Base-by-base conservation (phyloP, 2,329 filamentous ascomycete genomes). In the Dactylonectria estremocensis region DNA sequence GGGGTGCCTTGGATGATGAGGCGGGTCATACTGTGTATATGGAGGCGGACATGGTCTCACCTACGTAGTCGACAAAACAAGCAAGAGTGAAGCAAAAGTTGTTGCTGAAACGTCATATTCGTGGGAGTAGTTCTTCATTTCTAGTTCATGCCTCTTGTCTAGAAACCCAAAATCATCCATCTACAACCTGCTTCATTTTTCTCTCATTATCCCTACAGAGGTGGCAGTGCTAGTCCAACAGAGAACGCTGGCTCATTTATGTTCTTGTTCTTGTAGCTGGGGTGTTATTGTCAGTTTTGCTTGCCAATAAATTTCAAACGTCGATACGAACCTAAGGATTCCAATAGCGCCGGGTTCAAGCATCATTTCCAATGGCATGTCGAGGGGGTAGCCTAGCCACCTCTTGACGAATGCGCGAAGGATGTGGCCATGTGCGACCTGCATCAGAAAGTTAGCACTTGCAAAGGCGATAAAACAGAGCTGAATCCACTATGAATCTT, bases 371-470 rank as follows among this genome's bases (percentile, higher is more conserved):
- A 85, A 67, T 5, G 77, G 75, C 45, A 80, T 79, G n/a, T 80
- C 81, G 68, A 86, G 68, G 1, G 80, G 73, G 67, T 81, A 82
- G 4, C 77, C 77, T 52, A 86, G 66, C 84, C 84, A 86, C 9
- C 84, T 74, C 74, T 84, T 85, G 3, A 81, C 79, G 65, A 86
- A 85, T 4, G 80, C 82, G 31, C 84, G 81, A 5, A 86, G 79
- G 18, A 85, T 78, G 69, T 81, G 83, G 9, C 83, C 84, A 66
- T 85, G 83, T 1, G 83, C 79, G 31, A 83, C 78, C 58, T 78
- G 3, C 14, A n/a, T 8, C n/a, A 5, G 3, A 18, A 14, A 43
- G 40, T 43, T 8, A 43, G 40, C 7, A 43, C 3, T 43, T 43
- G 16, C 37, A n/a, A 43, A 43, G n/a, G 1, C 13, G 16, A 7